Evolutionary conservation across 768 basidiomycete genomes (phyloP).

Genomic region (Amanita fuliginea): DNA sequence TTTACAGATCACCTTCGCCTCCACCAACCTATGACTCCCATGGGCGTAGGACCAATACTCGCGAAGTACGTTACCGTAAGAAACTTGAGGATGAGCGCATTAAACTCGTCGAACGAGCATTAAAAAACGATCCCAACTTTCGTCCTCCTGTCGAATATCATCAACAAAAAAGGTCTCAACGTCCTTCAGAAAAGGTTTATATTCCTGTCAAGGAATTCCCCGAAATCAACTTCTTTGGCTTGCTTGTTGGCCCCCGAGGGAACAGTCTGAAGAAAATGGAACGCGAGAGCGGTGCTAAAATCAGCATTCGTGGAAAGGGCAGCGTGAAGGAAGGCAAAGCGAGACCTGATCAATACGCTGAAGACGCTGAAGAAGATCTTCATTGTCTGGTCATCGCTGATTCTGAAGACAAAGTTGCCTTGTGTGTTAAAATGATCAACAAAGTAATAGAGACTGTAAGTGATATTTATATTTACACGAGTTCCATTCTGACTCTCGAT

Average conservation of each 20-base stretch:
- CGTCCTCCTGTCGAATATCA: slow-evolving; percentile 95
- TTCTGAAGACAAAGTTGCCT: slow-evolving; percentile 79
- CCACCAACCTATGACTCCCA: slow-evolving; percentile 97
- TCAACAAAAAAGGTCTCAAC: slow-evolving; percentile 85
- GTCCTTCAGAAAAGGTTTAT: slow-evolving; percentile 96
- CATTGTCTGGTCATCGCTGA: slow-evolving; percentile 97
- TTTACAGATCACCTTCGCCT: slow-evolving; percentile 79
- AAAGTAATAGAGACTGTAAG: slow-evolving; percentile 94
- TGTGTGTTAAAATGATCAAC: slow-evolving; percentile 94
- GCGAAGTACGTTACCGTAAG: slow-evolving; percentile 96
- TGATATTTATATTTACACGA: slow-evolving; percentile 9
- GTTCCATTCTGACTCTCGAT: slow-evolving; percentile 3
- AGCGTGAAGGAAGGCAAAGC: slow-evolving; percentile 99
- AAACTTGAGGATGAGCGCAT: slow-evolving; percentile 91
- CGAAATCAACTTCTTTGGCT: slow-evolving; percentile 98
- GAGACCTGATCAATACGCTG: slow-evolving; percentile 85
- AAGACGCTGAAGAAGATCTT: slow-evolving; percentile 97
- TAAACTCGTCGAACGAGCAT: slow-evolving; percentile 86
- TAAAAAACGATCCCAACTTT: slow-evolving; percentile 98
- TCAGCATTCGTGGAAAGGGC: slow-evolving; percentile 96
- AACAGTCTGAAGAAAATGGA: slow-evolving; percentile 99
- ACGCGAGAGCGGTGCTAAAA: slow-evolving; percentile 94
- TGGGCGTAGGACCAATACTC: slow-evolving; percentile 96
- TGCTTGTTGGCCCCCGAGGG: slow-evolving; percentile 95
- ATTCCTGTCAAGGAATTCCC: slow-evolving; percentile 99